Evolutionary conservation across 169 alveolate species (phyloP).

Genomic region (Eimeria falciformis): DNA sequence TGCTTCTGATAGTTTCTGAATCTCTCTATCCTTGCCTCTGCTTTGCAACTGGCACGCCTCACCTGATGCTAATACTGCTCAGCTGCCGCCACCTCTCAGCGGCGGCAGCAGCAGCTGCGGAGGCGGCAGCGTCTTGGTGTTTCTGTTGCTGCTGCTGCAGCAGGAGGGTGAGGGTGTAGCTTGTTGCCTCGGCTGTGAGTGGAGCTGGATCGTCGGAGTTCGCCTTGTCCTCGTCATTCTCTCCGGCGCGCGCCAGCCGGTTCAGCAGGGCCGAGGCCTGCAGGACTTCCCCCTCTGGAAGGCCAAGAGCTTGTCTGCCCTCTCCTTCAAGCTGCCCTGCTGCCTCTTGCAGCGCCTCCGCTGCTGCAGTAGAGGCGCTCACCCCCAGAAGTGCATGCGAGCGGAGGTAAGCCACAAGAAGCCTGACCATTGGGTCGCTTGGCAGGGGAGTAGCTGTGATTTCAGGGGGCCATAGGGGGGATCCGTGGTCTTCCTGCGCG

Average conservation of each 20-base stretch:
- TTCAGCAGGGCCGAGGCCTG: too few relatives aligned
- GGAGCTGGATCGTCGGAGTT: too few relatives aligned
- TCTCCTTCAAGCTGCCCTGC: background rate
- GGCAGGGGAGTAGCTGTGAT: background rate
- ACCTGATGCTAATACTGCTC: background rate
- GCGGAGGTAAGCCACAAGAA: constrained; percentile 28
- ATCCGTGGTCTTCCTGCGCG: background rate
- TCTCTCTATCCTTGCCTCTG: background rate
- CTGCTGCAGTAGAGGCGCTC: constrained; percentile 29
- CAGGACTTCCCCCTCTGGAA: background rate
- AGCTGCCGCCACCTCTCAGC: constrained; percentile 7
- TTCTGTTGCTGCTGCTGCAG: background rate
- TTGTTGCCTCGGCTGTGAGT: background rate
- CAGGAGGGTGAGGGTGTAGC: background rate
- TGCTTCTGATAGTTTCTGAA: background rate
- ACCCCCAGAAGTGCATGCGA: constrained; percentile 30
- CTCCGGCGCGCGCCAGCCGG: too few relatives aligned
- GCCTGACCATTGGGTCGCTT: background rate
- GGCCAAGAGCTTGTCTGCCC: background rate
- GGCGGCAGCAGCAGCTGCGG: background rate
- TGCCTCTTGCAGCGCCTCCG: constrained; percentile 44
- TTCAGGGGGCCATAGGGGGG: background rate
- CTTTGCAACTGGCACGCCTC: background rate
- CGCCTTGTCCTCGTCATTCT: too few relatives aligned
- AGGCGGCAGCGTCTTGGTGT: background rate